phyloP scores from a whole-genome alignment of 2,329 filamentous ascomycete genomes.

The Claviceps citrina region DNA sequence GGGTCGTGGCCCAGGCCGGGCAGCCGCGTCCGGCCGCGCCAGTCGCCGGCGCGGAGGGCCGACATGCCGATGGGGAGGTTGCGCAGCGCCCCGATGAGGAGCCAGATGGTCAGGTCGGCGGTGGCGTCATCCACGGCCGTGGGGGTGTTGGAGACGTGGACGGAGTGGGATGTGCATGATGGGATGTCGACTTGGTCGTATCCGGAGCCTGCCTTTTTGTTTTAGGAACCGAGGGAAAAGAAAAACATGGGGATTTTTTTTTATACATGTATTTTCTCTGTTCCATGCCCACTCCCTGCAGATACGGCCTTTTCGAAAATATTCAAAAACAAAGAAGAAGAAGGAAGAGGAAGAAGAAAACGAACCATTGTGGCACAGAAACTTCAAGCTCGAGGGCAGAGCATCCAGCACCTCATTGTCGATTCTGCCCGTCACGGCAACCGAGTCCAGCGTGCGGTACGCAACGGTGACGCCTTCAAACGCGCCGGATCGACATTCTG shows the following conservation, averaged over 20 bases:
- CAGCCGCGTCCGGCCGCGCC: slow-evolving; percentile 43
- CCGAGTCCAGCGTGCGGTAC: slow-evolving; percentile 57
- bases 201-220: slow-evolving; percentile 55
- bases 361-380: slow-evolving; percentile 45
- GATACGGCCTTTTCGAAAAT: too few species aligned
- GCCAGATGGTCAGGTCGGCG: slow-evolving; percentile 65
- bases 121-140: slow-evolving; percentile 69
- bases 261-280: too few species aligned
- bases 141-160: slow-evolving; percentile 70
- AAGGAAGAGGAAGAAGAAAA: slow-evolving; percentile 1
- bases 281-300: too few species aligned
- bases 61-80: slow-evolving; percentile 54
- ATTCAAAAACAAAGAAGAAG: neutral
- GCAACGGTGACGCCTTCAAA: slow-evolving; percentile 50
- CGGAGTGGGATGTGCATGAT: slow-evolving; percentile 49
- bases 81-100: slow-evolving; percentile 65
- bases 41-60: slow-evolving; percentile 49
- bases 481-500: slow-evolving; percentile 48
- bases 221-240: too few species aligned
- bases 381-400: slow-evolving; percentile 38
- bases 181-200: slow-evolving; percentile 70
- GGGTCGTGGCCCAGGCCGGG: slow-evolving; percentile 56
- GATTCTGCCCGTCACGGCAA: slow-evolving; percentile 49
- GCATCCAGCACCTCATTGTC: slow-evolving; percentile 53
- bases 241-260: neutral